Evolutionary conservation across 371 early-diverging fungal species (phyloP).

Genomic region (Mortierella sp.): DNA sequence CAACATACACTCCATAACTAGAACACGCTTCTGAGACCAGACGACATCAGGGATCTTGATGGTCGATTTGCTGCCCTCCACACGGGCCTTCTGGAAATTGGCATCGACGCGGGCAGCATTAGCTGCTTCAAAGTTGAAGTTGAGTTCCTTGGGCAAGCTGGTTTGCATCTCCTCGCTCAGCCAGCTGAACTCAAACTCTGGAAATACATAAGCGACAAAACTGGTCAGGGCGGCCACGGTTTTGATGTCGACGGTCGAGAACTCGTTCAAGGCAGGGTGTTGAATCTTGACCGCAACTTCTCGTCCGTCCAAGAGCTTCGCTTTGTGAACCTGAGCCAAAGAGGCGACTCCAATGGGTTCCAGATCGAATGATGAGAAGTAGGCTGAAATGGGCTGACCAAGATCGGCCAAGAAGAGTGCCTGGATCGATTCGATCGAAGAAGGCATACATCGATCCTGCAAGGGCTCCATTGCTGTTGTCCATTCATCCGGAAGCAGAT

Average conservation of each 20-base stretch:
- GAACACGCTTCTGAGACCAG: conserved; percentile 71
- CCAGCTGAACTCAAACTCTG: conserved; percentile 93
- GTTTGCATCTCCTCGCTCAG: conserved; percentile 88
- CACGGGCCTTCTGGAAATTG: conserved; percentile 63
- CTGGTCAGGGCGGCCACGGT: conserved; percentile 74
- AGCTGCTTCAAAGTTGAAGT: conserved; percentile 82
- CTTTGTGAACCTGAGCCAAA: conserved; percentile 87
- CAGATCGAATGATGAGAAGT: conserved; percentile 79
- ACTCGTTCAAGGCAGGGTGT: conserved; percentile 82
- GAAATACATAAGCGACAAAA: conserved; percentile 77
- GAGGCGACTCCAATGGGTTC: conserved; percentile 87
- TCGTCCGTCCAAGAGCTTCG: conserved; percentile 65
- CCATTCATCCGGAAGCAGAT: conserved; percentile 92
- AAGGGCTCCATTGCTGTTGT: conserved; percentile 85
- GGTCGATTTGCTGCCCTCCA: conserved; percentile 48
- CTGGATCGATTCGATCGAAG: conserved; percentile 75
- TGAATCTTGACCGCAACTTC: conserved; percentile 94
- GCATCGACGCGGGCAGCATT: conserved; percentile 74
- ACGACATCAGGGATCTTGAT: conserved; percentile 76
- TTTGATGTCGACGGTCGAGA: conserved; percentile 83
- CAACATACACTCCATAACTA: conserved; percentile 80
- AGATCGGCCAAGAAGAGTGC: conserved; percentile 77
- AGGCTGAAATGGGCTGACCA: conserved; percentile 63
- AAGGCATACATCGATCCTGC: conserved; percentile 88
- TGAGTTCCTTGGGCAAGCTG: conserved; percentile 87